Base-by-base conservation (phyloP, 2,329 filamentous ascomycete species). In the Fonsecaea nubica region DNA sequence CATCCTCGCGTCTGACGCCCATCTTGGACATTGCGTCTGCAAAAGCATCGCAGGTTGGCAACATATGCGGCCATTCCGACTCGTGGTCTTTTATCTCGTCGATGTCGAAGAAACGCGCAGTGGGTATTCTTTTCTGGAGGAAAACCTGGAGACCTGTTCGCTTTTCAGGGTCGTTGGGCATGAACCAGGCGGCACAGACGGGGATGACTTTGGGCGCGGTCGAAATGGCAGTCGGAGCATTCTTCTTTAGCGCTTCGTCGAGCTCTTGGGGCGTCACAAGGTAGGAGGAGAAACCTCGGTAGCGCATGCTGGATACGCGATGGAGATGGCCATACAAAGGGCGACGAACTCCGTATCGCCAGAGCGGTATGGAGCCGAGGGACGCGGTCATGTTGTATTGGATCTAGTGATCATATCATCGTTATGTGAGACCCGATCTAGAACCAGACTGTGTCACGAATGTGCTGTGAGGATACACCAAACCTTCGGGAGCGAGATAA, bases 21-120 rank as follows among this genome's bases (percentile, higher is more conserved):
- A 99, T 81, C 71, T 90, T 87, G 73, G 91, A 90, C 93, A 99
- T 96, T 50, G 93, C 92, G 62, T 89, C 86, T 53, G 92, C 91
- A 76, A 99, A 98, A 59, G 87, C 85, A 74, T 91, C 88, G 42
- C 91, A 84, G 7, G 86, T 89, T 2, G 95, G 95, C 2, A 99
- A 87, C 95, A 99, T 99, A 78, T 99, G 95, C 7, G 95, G 94
- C 77, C 97, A 98, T 1, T 92, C 91, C 63, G 91, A 96, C 73
- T 88, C 87, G 71, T 89, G 89, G 79, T 99, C 93, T 75, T 95
- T 92, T 76, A 97, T 87, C 74, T 89, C 92, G 80, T 99, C 95
- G 62, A 99, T 85, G 78, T 99, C 93, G 78, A 99, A 99, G 86
- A 98, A 99, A 36, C 93, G 91, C 1, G 95, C 90, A 75, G 90